Conservation (phyloP, 2,329 filamentous ascomycete genomes). For the Botrytis hyacinthi region DNA sequence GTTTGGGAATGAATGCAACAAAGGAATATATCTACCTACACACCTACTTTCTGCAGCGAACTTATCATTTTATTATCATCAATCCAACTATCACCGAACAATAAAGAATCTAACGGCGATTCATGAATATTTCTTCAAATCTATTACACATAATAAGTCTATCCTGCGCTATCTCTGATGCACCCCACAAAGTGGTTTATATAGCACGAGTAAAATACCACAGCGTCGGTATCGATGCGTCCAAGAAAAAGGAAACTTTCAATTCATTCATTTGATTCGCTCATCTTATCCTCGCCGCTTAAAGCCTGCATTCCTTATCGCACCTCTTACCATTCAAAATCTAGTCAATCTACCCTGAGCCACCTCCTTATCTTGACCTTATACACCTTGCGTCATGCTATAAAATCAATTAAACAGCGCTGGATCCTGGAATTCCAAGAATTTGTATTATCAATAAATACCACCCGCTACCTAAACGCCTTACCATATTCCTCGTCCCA, state of each 20-base stretch:
- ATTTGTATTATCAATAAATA: constrained; percentile 19
- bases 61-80: not conserved
- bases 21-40: not conserved
- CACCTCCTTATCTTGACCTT: not conserved
- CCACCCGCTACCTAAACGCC: not conserved
- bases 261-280: not conserved
- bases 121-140: not conserved
- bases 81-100: not conserved
- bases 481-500: not conserved
- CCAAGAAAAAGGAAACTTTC: not conserved
- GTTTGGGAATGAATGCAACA: not conserved
- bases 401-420: constrained; percentile 12
- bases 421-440: constrained; percentile 10
- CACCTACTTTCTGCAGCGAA: not conserved
- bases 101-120: not conserved
- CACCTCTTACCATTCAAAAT: not conserved
- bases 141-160: not conserved
- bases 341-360: not conserved
- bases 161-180: not conserved
- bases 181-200: not conserved
- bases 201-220: not conserved
- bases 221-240: not conserved
- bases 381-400: not conserved
- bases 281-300: not conserved
- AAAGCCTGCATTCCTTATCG: not conserved